Evolutionary conservation across 2,329 filamentous ascomycete genomes (phyloP).

Genomic region (Macrophomina phaseolina): DNA sequence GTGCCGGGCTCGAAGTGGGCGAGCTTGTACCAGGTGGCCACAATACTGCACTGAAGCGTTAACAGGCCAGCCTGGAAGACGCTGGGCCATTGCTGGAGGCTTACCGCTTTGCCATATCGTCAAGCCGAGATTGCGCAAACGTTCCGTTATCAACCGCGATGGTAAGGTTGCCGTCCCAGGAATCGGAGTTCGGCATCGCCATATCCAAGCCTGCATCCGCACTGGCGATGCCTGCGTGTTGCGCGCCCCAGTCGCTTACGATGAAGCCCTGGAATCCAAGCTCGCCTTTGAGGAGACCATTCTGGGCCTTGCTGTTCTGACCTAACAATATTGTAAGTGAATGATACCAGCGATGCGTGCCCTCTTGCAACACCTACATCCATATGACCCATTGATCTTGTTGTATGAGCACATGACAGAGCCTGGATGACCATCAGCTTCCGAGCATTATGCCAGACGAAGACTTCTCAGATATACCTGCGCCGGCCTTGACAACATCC

Average conservation of each 20-base stretch:
- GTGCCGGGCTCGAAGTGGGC: slow-evolving; percentile 51
- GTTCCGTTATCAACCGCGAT: slow-evolving; percentile 59
- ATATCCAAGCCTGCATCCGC: slow-evolving; percentile 58
- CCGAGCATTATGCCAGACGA: too few relatives aligned
- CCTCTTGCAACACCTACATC: slow-evolving; percentile 46
- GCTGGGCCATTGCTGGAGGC: not conserved
- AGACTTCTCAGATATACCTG: not conserved
- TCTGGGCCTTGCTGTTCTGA: slow-evolving; percentile 73
- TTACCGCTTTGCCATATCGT: slow-evolving; percentile 47
- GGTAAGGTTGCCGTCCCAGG: slow-evolving; percentile 63
- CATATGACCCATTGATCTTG: slow-evolving; percentile 56
- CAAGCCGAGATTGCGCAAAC: slow-evolving; percentile 45
- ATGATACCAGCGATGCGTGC: not conserved
- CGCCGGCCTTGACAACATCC: slow-evolving; percentile 64
- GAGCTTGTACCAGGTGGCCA: slow-evolving; percentile 57
- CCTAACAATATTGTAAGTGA: slow-evolving; percentile 36
- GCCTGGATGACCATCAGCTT: slow-evolving; percentile 37
- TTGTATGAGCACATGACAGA: slow-evolving; percentile 64
- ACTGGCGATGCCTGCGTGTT: slow-evolving; percentile 52
- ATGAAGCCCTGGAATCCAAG: slow-evolving; percentile 82
- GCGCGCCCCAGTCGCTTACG: slow-evolving; percentile 72
- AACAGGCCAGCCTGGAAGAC: not conserved
- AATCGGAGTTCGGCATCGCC: slow-evolving; percentile 62
- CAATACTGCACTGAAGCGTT: slow-evolving; percentile 37
- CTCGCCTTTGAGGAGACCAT: slow-evolving; percentile 78